Conservation (phyloP, 108 stramenopile species). For the Nitzschia sp. region DNA sequence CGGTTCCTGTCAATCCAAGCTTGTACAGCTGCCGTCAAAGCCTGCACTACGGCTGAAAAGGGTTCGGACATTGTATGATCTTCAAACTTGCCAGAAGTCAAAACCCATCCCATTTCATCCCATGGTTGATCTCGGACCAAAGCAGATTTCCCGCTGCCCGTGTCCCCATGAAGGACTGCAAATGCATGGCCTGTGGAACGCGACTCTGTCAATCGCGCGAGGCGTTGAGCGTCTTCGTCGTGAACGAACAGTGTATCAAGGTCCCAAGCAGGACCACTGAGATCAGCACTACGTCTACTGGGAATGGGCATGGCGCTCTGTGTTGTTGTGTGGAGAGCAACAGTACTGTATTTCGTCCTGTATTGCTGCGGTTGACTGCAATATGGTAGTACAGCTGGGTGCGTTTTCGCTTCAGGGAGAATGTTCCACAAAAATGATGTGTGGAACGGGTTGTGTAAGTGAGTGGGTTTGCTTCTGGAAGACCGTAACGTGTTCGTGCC, state of each 20-base stretch:
- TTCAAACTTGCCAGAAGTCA: constrained; percentile 32
- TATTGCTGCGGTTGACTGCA: too few species aligned
- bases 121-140: constrained; percentile 22
- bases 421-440: too few species aligned
- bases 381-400: too few species aligned
- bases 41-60: constrained; percentile 27
- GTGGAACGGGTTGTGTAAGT: too few species aligned
- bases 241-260: neutral
- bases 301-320: too few species aligned
- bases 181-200: neutral
- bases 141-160: constrained; percentile 32
- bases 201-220: too few species aligned
- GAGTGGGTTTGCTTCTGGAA: too few species aligned
- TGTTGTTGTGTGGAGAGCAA: too few species aligned
- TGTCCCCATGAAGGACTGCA: constrained; percentile 18
- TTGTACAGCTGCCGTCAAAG: constrained; percentile 13
- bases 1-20: constrained; percentile 24
- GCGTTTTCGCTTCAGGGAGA: too few species aligned
- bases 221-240: too few species aligned
- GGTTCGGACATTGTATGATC: constrained; percentile 14
- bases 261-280: neutral
- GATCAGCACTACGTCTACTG: neutral
- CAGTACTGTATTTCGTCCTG: too few species aligned
- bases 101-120: constrained; percentile 22
- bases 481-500: too few species aligned